Evolutionary conservation across 2,329 filamentous ascomycete species (phyloP).

Genomic region (Phaeosphaeriaceae sp.): DNA sequence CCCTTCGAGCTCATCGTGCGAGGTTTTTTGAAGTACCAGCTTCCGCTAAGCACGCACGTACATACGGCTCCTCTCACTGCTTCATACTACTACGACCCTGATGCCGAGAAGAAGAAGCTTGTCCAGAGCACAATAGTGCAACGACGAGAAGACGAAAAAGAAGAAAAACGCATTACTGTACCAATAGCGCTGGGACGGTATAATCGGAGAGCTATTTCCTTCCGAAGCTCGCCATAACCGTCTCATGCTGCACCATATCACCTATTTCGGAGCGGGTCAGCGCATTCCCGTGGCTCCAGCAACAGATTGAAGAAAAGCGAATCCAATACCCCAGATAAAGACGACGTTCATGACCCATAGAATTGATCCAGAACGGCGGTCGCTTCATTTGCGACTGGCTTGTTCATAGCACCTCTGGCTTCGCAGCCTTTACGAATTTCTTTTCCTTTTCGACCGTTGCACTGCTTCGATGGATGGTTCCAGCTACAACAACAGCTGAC

Average conservation of each 20-base stretch:
- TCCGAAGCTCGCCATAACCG: slow-evolving; percentile 22
- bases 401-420: slow-evolving; percentile 17
- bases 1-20: slow-evolving; percentile 93
- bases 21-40: slow-evolving; percentile 84
- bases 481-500: neutral
- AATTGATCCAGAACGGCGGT: slow-evolving; percentile 24
- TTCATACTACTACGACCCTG: slow-evolving; percentile 45
- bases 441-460: slow-evolving; percentile 9
- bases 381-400: slow-evolving; percentile 7
- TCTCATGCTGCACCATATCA: slow-evolving; percentile 22
- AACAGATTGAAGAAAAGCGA: slow-evolving; percentile 32
- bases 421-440: slow-evolving; percentile 35
- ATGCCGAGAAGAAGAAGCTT: slow-evolving; percentile 43
- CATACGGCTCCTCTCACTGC: slow-evolving; percentile 60
- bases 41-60: slow-evolving; percentile 64
- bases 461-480: neutral
- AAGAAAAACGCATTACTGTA: slow-evolving; percentile 21
- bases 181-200: slow-evolving; percentile 35
- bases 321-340: slow-evolving; percentile 45
- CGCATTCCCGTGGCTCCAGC: slow-evolving; percentile 15
- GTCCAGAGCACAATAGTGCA: slow-evolving; percentile 7
- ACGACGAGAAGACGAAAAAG: slow-evolving; percentile 3
- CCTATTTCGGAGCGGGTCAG: slow-evolving; percentile 19
- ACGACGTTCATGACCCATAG: slow-evolving; percentile 48
- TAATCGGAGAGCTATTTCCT: slow-evolving; percentile 30